Base-by-base conservation (phyloP, 306 rosid genomes). In the Cucumis melo region DNA sequence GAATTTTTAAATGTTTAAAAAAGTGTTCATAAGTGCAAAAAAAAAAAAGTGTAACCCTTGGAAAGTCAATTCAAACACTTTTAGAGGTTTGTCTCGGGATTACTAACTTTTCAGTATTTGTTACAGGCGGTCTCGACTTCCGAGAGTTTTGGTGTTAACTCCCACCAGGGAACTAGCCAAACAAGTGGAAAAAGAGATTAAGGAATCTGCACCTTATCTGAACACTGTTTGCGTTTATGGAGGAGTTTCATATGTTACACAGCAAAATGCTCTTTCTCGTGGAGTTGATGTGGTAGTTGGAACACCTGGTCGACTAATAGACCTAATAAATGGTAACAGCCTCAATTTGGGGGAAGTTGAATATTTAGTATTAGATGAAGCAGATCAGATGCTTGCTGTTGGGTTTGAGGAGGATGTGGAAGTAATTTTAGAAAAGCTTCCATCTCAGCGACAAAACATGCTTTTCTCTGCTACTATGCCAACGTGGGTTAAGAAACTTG, bases 371-470 rank as follows among this genome's bases (percentile, higher is more conserved):
- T 96, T 94, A 36, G 99, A 94, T 41, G 99, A 94, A 89, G 99
- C 99, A 65, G 99, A 94, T 87, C 97, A 84, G 84, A 94, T 94
- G 99, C 99, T 94, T 86, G 99, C 99, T 32, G 99, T 94, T 80
- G 99, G 97, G 78, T 94, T 94, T 85, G 99, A 94, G 89, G 99
- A 94, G 83, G 99, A 88, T 79, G 99, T 94, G 80, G 99, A 94
- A 89, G 42, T 82, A 36, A 94, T 94, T 81, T 83, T 94, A 20
- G 87, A 92, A 67, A 86, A 81, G 77, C 93, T 94, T 78, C 99
- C 98, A 61, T 48, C 95, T 39, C 51, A 84, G 83, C 81, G 96
- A 70, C 97, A 94, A 80, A 94, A 89, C 86, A 92, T 94, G 99
- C 99, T 94, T 77, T 94, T 94, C 82, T 92, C 98, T 57, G 99